Base-by-base conservation (phyloP, 805 yeast species). In the Candida bentonensis region DNA sequence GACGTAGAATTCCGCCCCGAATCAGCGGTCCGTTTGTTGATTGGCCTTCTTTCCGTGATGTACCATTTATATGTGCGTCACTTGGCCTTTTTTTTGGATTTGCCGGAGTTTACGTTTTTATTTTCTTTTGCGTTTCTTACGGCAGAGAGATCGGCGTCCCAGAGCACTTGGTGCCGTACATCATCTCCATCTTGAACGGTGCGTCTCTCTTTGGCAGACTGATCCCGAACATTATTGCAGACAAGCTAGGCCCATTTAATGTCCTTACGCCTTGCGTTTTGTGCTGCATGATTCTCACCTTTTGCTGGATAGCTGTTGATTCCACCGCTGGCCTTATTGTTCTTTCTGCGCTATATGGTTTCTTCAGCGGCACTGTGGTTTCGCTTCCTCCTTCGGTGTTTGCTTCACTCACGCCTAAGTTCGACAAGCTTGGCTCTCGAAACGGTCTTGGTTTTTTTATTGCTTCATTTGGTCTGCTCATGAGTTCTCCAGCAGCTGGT, bases 361-460 rank as follows among this genome's bases (percentile, higher is more conserved):
- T 58, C 42, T 48, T 55, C 36, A 49, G 58, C 13, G 66, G 67
- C 4, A 54, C 62, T 1, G 41, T 57, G 2, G 57, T 60, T 23
- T 56, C 63, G 4, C 46, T 62, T 5, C 57, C 59, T 21, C 63
- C 64, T 1, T 55, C 62, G 1, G 48, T 60, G 25, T 50, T 59
- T 2, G 61, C 64, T 1, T 47, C 49, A 15, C 43, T 57, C 22
- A 59, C 61, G 3, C 47, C 53, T 0, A 53, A 59, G 26, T 41
- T 57, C 34, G 46, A 50, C 13, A 42, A 52, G 25, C 49, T 57
- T 3, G 63, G 64, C 7, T 52, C 53, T 3, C 48, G 63, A 9
- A 30, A 15, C 17, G 36, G 36, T 4, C 81, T 84, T 84, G 83
- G 83, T 1, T 46, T 76, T 30, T 72, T 30, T 15, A 9, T 30